A percentile compares a stretch with the other conserved stretches of the same genome.
Evolutionary conservation across 2,329 filamentous ascomycete genomes (phyloP).

Genomic region (Rhinocladiella mackenziei): DNA sequence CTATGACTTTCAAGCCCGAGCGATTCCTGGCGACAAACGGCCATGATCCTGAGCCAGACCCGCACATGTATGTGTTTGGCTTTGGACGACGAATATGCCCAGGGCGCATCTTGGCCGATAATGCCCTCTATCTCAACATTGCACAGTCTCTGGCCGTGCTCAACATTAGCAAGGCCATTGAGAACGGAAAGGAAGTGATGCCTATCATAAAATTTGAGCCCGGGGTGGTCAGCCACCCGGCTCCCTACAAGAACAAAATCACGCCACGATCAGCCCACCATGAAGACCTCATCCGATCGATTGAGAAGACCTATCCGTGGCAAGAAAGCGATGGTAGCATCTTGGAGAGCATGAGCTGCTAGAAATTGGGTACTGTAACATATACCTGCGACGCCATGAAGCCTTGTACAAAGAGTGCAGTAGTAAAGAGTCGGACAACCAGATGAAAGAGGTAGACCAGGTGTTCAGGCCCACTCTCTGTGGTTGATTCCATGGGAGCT

Average conservation of each 20-base stretch:
- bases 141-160: conserved; percentile 43
- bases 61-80: conserved; percentile 51
- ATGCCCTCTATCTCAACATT: conserved; percentile 51
- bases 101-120: conserved; percentile 33
- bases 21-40: conserved; percentile 36
- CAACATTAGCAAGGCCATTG: conserved; percentile 14
- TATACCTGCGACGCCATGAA: no score
- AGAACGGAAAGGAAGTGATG: conserved; percentile 46
- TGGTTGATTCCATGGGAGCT: no score
- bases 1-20: conserved; percentile 37
- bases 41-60: conserved; percentile 38
- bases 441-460: no score
- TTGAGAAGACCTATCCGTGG: no score
- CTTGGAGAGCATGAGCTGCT: no score
- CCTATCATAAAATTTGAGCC: conserved; percentile 36
- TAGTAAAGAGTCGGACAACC: no score
- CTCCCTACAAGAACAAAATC: conserved; percentile 33
- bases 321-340: no score
- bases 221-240: conserved; percentile 37
- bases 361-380: no score
- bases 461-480: no score
- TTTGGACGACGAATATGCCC: conserved; percentile 53
- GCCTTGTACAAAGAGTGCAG: no score
- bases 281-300: conserved; percentile 32
- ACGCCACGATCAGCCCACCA: conserved; percentile 33